Evolutionary conservation across 495 filamentous ascomycete species (phyloP), one percentile per base, ranked within the genome.

Genomic region (Talaromyces wortmannii): DNA sequence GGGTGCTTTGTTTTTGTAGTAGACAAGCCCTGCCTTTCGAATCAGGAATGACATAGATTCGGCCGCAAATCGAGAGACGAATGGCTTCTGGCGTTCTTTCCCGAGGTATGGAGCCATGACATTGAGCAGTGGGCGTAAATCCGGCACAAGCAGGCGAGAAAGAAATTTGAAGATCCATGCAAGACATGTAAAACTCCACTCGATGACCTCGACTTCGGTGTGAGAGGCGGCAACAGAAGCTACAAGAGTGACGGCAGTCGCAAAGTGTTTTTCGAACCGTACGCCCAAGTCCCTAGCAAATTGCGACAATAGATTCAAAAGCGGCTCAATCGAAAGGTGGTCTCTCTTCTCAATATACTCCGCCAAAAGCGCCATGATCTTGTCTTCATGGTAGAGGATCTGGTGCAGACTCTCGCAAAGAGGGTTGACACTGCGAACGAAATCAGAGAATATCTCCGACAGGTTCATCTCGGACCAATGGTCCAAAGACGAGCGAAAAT

Each of bases 131-230:
- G 92, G 89, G 59, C 90, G 78, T 51, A 97, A 72, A 63, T 99
- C 89, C 5, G 90, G 86, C 0, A 90, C 87, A 18, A 99, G 65
- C 7, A 97, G 77, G 45, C 88, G 82, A 4, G 91, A 92, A 16
- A 99, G 81, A 61, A 95, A 97, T 64, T 97, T 99, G 80, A 97
- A 95, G 15, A 96, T 81, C 81, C 95, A 97, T 57, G 94, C 90
- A 12, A 99, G 78, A 61, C 90, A 91, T 46, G 83, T 90, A 66
- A 99, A 97, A 54, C 90, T 92, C 95, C 94, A 97, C 73, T 99
- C 91, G 36, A 95, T 86, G 13, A 90, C 89, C 59, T 92, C 90
- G 31, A 89, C 79, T 58, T 84, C 82, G 1, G 71, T 57, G 61
- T 88, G 79, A 48, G 77, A 81, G 18, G 82, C 81, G 33, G 86